Conservation (phyloP, 2,329 filamentous ascomycete genomes). For the Apiospora kogelbergensis region DNA sequence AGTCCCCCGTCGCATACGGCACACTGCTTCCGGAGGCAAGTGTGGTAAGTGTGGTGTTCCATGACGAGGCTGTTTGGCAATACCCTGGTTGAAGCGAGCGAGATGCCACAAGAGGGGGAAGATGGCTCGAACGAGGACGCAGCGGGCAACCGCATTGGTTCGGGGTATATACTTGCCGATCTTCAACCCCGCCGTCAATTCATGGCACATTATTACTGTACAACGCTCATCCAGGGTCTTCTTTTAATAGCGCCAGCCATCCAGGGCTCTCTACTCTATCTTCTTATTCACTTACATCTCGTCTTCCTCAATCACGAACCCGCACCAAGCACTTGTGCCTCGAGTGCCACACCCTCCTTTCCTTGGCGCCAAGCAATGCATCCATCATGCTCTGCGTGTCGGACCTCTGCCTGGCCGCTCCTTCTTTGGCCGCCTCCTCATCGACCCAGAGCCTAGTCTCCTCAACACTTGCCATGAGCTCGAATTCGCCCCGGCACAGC, state of each 20-base stretch:
- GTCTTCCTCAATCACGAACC: conserved; percentile 45
- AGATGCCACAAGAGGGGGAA: not conserved
- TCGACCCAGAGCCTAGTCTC: conserved; percentile 62
- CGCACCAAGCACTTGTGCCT: conserved; percentile 55
- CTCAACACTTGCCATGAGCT: conserved; percentile 78
- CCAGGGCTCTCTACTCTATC: not conserved
- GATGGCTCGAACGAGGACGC: too few species aligned
- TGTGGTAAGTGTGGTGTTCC: not conserved
- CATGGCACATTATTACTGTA: not conserved
- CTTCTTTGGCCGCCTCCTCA: conserved; percentile 24
- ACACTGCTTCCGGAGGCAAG: not conserved
- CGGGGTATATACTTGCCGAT: not conserved
- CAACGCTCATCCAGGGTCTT: not conserved
- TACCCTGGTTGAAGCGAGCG: not conserved
- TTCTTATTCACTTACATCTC: not conserved
- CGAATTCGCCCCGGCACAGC: conserved; percentile 79
- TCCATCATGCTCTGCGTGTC: conserved; percentile 60
- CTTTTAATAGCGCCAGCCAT: not conserved
- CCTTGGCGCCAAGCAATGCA: conserved; percentile 56
- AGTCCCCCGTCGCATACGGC: not conserved
- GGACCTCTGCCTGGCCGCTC: conserved; percentile 34
- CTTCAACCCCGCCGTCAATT: not conserved
- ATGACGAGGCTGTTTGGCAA: not conserved
- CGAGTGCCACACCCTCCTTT: conserved; percentile 66
- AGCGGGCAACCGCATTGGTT: not conserved